These are phyloP conservation scores for Populus nigra DNA, from an alignment of 345 rosid species.

Conservation along the genomic window DNA sequence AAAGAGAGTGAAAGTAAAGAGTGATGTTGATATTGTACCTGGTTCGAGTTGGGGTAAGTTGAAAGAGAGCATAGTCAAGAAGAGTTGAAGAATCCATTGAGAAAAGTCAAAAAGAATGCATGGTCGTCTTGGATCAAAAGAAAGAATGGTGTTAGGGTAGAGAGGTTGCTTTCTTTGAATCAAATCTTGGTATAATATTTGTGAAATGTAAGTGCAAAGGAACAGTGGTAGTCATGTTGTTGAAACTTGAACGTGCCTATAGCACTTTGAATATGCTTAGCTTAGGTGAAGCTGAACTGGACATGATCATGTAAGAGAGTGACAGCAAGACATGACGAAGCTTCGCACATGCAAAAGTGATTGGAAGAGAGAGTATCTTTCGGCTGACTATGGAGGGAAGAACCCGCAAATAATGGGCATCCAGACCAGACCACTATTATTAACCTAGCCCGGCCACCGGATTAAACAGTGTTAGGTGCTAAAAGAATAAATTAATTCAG, in stretches of 20 bases:
- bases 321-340: conserved; percentile 38
- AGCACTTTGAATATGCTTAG: neutral
- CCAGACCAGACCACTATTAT: neutral
- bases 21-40: conserved; percentile 35
- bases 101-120: conserved; percentile 5
- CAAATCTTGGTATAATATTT: neutral
- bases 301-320: conserved; percentile 1
- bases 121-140: conserved; percentile 1
- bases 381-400: neutral
- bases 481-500: too few relatives aligned
- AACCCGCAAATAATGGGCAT: conserved; percentile 10
- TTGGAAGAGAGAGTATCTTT: neutral
- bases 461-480: too few relatives aligned
- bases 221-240: neutral
- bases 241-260: conserved; percentile 3
- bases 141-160: neutral
- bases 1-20: neutral
- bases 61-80: conserved; percentile 75
- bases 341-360: conserved; percentile 26
- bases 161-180: neutral
- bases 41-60: conserved; percentile 90
- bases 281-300: conserved; percentile 12
- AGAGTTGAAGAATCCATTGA: conserved; percentile 54
- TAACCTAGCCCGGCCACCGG: too few relatives aligned
- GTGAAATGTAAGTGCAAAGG: neutral